Evolutionary conservation across 257 asterid species (phyloP), one percentile per base, ranked within the genome.

Genomic region (Salvia rosmarinus): DNA sequence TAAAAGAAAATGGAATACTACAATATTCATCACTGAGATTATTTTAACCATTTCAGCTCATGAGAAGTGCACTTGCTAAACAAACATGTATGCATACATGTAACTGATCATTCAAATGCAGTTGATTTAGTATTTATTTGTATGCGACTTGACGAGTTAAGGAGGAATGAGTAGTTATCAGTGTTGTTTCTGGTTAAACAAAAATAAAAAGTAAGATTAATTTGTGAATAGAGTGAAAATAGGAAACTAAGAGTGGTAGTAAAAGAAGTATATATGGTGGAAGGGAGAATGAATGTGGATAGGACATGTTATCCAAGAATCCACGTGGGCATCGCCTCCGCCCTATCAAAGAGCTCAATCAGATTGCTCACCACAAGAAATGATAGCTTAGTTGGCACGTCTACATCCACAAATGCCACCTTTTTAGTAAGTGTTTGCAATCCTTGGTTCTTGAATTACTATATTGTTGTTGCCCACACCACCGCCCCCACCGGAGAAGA

Each of bases 381-480:
- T 14, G 30, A 9, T 13, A 64, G 75, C 81, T 79, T 43, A 84
- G 57, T 40, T 90, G 97, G 88, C 88, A 78, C 51, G 73, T 81
- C 87, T 66, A 42, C 89, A 60, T 75, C 97, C 97, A 92, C 97
- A 82, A 72, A 66, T 72, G 68, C 66, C 40, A 65, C 63, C 84
- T 80, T 85, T 83, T 84, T 73, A 83, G 82, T 74, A 58, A 17
- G 55, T 50, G 32, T 49, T 61, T 47, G 67, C 46, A 42, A 37
- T 56, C 20, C 85, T 85, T 95, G 92, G 92, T 68, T 78, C 95
- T 76, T 46, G 52, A 19, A 46, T 49, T 49, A 9, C 19, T 17
- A 50, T 11, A 7, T 52, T 55, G 34, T 21, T 25, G 9, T 14
- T 57, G 63, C 21, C 34, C 16, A 28, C 40, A 56, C 63, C 39